These are phyloP conservation scores for Amanita brunnescens DNA, from an alignment of 768 basidiomycete genomes.

Conservation along the genomic window DNA sequence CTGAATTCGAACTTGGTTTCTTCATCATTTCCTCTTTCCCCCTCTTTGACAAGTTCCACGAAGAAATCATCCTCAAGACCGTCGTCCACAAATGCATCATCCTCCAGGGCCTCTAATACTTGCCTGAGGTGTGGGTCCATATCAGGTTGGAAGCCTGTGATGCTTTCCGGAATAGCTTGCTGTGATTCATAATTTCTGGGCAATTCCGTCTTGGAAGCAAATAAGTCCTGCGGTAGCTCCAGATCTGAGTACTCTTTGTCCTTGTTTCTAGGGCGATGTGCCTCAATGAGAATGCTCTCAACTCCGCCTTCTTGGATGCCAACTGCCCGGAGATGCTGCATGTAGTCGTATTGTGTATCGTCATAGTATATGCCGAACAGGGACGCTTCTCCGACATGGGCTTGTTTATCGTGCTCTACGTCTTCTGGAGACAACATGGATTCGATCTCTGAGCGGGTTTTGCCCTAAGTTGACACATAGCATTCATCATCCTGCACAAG, in stretches of 20 bases:
- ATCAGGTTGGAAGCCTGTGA: conserved; percentile 87
- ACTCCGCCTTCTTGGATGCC: conserved; percentile 74
- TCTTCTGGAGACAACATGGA: conserved; percentile 39
- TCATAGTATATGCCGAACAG: conserved; percentile 90
- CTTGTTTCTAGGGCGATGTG: conserved; percentile 38
- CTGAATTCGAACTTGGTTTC: conserved; percentile 58
- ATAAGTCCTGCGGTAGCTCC: conserved; percentile 60
- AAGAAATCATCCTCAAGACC: conserved; percentile 72
- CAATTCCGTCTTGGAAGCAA: conserved; percentile 69
- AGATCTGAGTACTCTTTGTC: conserved; percentile 24
- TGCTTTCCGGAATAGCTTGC: conserved; percentile 71
- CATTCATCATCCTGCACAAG: conserved; percentile 1
- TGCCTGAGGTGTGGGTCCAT: conserved; percentile 96
- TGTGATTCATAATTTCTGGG: conserved; percentile 69
- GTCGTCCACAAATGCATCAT: conserved; percentile 89
- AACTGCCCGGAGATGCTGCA: conserved; percentile 85
- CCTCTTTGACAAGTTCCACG: conserved; percentile 57
- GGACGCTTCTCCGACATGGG: conserved; percentile 79
- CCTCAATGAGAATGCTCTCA: conserved; percentile 75
- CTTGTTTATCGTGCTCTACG: conserved; percentile 34
- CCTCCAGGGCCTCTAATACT: conserved; percentile 87
- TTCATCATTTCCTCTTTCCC: conserved; percentile 57
- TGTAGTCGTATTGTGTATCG: conserved; percentile 96
- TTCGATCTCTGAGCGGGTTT: conserved; percentile 78
- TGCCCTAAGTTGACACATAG: conserved; percentile 42